A percentile compares a stretch with the other conserved stretches of the same genome.
phyloP scores from a whole-genome alignment of 495 filamentous ascomycete genomes.

The Aspergillus coremiiformis region DNA sequence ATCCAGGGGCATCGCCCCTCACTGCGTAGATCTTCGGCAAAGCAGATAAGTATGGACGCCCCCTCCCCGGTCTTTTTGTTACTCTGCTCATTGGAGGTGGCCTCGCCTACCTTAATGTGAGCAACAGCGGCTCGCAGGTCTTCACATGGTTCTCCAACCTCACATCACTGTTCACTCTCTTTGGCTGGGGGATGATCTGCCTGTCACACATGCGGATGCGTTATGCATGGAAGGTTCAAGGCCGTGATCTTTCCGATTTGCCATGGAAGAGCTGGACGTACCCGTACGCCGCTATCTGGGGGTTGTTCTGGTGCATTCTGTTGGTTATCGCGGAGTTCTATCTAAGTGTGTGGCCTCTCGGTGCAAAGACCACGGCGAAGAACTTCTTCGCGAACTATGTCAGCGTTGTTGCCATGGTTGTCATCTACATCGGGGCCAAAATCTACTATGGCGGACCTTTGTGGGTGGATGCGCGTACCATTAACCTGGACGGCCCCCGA shows the following conservation, averaged over 20 bases:
- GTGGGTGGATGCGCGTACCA: conserved; percentile 26
- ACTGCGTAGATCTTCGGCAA: conserved; percentile 32
- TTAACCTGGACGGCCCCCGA: conserved; percentile 22
- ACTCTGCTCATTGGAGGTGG: conserved; percentile 39
- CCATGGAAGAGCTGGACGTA: conserved; percentile 48
- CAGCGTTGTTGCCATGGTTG: conserved; percentile 18
- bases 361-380: conserved; percentile 11
- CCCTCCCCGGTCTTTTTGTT: conserved; percentile 35
- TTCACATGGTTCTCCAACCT: conserved; percentile 56
- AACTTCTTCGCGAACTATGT: conserved; percentile 26
- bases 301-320: conserved; percentile 20
- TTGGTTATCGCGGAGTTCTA: conserved; percentile 24
- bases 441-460: conserved; percentile 19
- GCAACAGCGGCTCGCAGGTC: conserved; percentile 33
- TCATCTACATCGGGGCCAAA: conserved; percentile 16
- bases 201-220: conserved; percentile 54
- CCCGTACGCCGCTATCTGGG: conserved; percentile 21
- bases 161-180: conserved; percentile 48
- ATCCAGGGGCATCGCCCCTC: background rate
- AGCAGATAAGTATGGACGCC: conserved; percentile 45
- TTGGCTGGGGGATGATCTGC: conserved; percentile 51
- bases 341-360: conserved; percentile 21
- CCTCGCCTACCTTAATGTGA: conserved; percentile 46
- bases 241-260: conserved; percentile 55
- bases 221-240: conserved; percentile 54